Evolutionary conservation across 2,329 filamentous ascomycete species (phyloP), one percentile per base, ranked within the genome.

Genomic region (Capronia epimyces): DNA sequence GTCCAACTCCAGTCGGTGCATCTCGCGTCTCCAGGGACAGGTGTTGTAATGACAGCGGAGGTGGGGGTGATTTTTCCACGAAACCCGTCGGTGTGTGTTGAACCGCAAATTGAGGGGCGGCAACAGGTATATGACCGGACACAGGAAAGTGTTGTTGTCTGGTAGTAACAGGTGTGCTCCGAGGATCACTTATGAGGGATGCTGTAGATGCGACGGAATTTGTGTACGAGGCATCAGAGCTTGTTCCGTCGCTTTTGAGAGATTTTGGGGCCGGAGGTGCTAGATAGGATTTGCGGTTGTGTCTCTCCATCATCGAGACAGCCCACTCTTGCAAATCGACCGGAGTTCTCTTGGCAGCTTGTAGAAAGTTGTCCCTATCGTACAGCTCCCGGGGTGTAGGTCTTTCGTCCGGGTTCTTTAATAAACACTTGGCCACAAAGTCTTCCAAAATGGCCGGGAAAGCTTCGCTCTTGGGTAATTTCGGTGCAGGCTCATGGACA

Each of bases 241-340:
- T 59, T 20, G 59, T 58, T 12, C 66, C 65, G 42, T 73, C 74
- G 52, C 84, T 81, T 42, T 89, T 77, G 27, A 91, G 77, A 9
- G 88, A 85, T 64, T 87, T 83, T 1, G 87, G 88, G 7, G 86
- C 81, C 1, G 89, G 88, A 27, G 89, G 89, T 13, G 84, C 87
- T 31, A 96, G 79, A 67, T 96, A 91, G 22, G 90, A 95, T 69
- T 95, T 95, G 66, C 93, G 87, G 69, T 96, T 95, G 69, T 96
- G 87, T 62, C 85, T 83, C 67, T 96, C 90, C 81, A 97, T 91
- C 76, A 97, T 81, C 63, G 87, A 84, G 43, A 95, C 82, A 18
- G 93, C 91, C 93, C 93, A 98, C 57, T 89, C 87, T 68, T 87
- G 82, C 27, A 98, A 78, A 67, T 98, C 86, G 44, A 98, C 93